Conservation (phyloP, 805 yeast genomes). For the Yarrowia porcina region DNA sequence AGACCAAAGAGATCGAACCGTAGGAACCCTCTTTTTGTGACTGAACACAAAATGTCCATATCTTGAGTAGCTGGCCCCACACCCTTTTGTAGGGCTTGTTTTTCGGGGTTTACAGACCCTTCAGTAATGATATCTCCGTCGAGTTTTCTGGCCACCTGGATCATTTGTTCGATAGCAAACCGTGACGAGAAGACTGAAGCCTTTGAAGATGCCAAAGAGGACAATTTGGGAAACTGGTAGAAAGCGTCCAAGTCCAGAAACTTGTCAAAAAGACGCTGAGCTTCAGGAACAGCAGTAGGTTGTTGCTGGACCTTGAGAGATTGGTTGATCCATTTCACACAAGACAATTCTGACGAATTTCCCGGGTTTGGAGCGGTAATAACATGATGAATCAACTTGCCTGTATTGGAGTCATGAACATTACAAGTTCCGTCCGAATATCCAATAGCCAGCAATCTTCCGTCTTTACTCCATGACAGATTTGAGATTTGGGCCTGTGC, state of each 20-base stretch:
- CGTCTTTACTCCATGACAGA: constrained; percentile 42
- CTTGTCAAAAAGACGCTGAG: constrained; percentile 34
- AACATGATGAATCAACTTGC: constrained; percentile 40
- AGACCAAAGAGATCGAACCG: constrained; percentile 7
- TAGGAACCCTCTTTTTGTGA: neutral
- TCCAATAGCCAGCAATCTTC: constrained; percentile 44
- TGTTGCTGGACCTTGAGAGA: constrained; percentile 37
- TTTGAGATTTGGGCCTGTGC: neutral
- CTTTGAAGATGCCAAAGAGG: constrained; percentile 14
- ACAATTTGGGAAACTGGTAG: constrained; percentile 25
- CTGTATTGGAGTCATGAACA: constrained; percentile 48
- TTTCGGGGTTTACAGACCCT: neutral
- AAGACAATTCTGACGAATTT: constrained; percentile 31
- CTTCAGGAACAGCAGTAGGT: constrained; percentile 25
- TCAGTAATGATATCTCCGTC: constrained; percentile 8
- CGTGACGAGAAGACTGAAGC: constrained; percentile 11
- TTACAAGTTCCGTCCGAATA: constrained; percentile 46
- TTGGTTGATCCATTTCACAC: constrained; percentile 41
- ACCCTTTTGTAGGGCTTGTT: neutral
- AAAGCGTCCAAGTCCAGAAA: constrained; percentile 34
- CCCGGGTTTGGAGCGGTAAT: neutral
- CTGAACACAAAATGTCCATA: constrained; percentile 1
- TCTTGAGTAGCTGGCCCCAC: neutral
- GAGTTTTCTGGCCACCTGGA: constrained; percentile 8
- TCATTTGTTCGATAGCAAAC: constrained; percentile 24